Evolutionary conservation across 352 stramenopile species (phyloP).

Genomic region (Phytophthora sp.): DNA sequence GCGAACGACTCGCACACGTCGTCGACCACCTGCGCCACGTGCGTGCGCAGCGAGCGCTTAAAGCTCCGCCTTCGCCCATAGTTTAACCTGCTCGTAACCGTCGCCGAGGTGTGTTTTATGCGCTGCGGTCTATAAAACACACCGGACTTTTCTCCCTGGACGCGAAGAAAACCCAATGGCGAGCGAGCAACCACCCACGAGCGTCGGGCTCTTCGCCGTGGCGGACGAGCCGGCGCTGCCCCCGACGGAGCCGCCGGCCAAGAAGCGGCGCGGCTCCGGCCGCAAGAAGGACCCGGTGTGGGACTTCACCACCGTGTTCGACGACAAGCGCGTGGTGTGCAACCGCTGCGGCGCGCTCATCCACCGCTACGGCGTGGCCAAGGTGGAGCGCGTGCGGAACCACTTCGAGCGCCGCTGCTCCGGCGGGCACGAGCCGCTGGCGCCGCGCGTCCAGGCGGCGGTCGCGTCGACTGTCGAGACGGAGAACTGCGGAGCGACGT

Average conservation of each 20-base stretch:
- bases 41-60: constrained; percentile 33
- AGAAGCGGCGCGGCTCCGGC: constrained; percentile 45
- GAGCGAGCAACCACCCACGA: constrained; percentile 16
- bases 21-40: constrained; percentile 44
- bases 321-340: constrained; percentile 69
- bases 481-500: no score
- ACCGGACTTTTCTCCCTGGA: constrained; percentile 11
- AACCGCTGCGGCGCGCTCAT: constrained; percentile 65
- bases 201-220: constrained; percentile 8
- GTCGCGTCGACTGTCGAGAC: constrained; percentile 5
- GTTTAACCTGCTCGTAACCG: no score
- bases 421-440: constrained; percentile 18
- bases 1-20: constrained; percentile 38
- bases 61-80: constrained; percentile 33
- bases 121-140: constrained; percentile 10
- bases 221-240: constrained; percentile 10
- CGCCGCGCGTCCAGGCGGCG: not conserved
- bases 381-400: constrained; percentile 73
- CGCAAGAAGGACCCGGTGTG: constrained; percentile 63
- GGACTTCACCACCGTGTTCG: constrained; percentile 58
- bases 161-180: constrained; percentile 28
- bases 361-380: constrained; percentile 70
- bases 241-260: constrained; percentile 11
- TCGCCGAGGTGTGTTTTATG: no score
- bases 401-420: constrained; percentile 74